Base-by-base conservation (phyloP, 164 flowering plant species). In the Warburgia ugandensis region DNA sequence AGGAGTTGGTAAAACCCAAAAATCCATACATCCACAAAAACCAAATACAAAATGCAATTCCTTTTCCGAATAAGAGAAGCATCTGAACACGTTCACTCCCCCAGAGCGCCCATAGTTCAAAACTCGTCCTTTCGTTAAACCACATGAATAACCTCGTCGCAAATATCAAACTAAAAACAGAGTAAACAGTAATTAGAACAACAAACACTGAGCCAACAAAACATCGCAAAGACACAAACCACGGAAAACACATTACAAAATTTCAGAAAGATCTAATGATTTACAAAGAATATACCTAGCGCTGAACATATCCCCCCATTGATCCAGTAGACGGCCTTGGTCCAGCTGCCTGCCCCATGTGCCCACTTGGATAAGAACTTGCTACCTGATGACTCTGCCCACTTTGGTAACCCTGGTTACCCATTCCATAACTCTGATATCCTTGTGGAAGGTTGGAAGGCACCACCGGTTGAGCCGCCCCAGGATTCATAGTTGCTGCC, bases 121-220 rank as follows among this genome's bases (percentile, higher is more conserved):
- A 67, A 67, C 49, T 43, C 57, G 19, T 40, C 63, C 56, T 21
- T 54, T 67, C 64, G 59, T 67, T 67, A 67, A 67, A 62, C 55
- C 64, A 63, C 64, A 63, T 54, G 64, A 67, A 63, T 62, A 67
- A 67, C 54, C 64, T 29, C 63, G 54, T 36, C 63, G 58, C 45
- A 48, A 51, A 41, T 45, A 63, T 55, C 49, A 58, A 59, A 67
- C 57, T 50, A 55, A 67, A 41, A 58, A 50, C 42, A 55, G 28
- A 50, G 61, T 32, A 41, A 45, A 67, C 17, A 40, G 2, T 31
- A 14, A 62, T 62, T 55, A 67, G 71, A 30, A 35, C 32, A 13
- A 21, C 22, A 25, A 21, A 31, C 55, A 42, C 33, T 3, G 5
- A 39, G 3, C 43, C 16, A 39, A 22, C 19, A 19, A 39, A 39